Percentiles rank a stretch among this genome's conserved stretches.
Evolutionary conservation across 2,329 filamentous ascomycete species (phyloP).

Genomic region (Diplodia scrobiculata): DNA sequence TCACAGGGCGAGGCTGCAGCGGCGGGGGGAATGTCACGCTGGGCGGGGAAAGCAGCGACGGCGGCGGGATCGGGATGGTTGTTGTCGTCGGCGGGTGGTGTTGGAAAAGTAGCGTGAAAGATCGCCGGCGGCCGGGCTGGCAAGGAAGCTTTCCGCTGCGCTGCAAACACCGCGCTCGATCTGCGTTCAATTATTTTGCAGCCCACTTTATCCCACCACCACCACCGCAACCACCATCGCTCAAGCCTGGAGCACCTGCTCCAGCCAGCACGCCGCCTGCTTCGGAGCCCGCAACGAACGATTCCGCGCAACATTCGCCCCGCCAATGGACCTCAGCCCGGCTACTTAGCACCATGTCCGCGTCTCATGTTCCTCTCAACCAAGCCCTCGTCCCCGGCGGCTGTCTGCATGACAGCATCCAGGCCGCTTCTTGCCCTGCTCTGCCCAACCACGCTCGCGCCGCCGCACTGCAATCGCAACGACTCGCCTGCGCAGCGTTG

Average conservation of each 20-base stretch:
- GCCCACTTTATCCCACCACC: background rate
- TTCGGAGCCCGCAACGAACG: background rate
- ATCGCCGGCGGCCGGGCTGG: background rate
- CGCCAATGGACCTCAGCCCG: slow-evolving; percentile 12
- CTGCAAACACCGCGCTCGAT: background rate
- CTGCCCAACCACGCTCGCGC: slow-evolving; percentile 34
- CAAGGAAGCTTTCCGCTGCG: slow-evolving; percentile 2
- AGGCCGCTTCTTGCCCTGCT: slow-evolving; percentile 41
- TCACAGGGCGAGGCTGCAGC: slow-evolving; percentile 5
- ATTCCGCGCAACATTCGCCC: slow-evolving; percentile 9
- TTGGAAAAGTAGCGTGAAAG: slow-evolving; percentile 23
- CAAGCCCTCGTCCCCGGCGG: slow-evolving; percentile 57
- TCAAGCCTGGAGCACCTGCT: slow-evolving; percentile 14
- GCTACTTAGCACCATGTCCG: slow-evolving; percentile 58
- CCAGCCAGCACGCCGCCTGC: background rate
- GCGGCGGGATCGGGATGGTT: slow-evolving; percentile 29
- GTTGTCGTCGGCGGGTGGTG: background rate
- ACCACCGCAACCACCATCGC: background rate
- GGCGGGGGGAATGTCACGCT: background rate
- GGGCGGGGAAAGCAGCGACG: slow-evolving; percentile 2
- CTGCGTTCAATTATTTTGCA: background rate
- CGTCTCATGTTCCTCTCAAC: slow-evolving; percentile 63
- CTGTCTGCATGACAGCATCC: slow-evolving; percentile 50
- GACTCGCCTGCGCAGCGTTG: slow-evolving; percentile 26
- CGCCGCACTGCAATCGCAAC: slow-evolving; percentile 19